Evolutionary conservation across 441 rosid species (phyloP), one percentile per base, ranked within the genome.

Genomic region (Gossypium lobatum): DNA sequence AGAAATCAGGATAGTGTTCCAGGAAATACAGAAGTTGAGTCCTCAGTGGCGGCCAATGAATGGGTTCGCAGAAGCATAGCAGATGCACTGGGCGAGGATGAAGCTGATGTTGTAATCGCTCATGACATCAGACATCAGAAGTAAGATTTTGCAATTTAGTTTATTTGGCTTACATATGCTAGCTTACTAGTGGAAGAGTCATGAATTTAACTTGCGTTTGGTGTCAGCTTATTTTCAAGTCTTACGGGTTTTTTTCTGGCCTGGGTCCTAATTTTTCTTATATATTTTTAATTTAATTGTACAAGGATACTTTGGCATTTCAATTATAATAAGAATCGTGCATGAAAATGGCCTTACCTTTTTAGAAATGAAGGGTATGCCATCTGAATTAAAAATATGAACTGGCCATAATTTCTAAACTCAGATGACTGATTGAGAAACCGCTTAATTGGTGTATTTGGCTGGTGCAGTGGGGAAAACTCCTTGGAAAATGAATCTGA

Each of bases 61-160:
- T 87, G 93, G 95, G 71, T 71, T 69, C 87, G 73, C 37, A 88
- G 93, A 84, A 96, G 86, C 89, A 67, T 96, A 81, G 97, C 97
- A 71, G 98, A 96, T 86, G 97, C 99, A 45, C 81, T 96, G 82
- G 99, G 99, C 58, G 99, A 96, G 62, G 99, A 96, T 80, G 99
- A 96, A 82, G 97, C 96, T 78, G 98, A 96, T 87, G 97, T 92
- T 69, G 85, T 88, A 73, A 83, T 93, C 78, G 75, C 92, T 72
- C 92, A 88, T 83, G 88, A 85, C 54, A 78, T 79, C 20, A 85
- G 80, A 61, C 37, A 76, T 83, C 87, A 82, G 70, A 84, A 78
- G 94, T 87, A 83, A 85, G 42, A 26, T 62, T 68, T 80, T 70
- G 13, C 20, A 66, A 50, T 48, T 6, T 76, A n/a, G 70, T 16